Percentiles rank a stretch among this genome's conserved stretches.
These are phyloP conservation scores for Solanum medicagineum DNA, from an alignment of 257 asterid genomes.

Conservation along the genomic window DNA sequence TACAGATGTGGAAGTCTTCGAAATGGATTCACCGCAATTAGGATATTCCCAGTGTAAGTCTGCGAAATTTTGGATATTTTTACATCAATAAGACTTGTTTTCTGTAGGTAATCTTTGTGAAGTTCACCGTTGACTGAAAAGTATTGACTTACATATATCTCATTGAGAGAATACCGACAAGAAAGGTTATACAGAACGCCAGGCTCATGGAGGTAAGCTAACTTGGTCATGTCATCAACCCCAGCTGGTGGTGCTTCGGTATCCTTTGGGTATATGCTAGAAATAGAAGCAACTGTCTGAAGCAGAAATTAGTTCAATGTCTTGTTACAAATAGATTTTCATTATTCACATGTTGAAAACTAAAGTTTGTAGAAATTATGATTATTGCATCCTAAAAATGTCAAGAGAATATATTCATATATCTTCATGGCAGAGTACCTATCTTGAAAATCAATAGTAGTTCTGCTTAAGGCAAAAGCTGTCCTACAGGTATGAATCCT, in stretches of 20 bases:
- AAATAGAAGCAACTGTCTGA: slow-evolving; percentile 74
- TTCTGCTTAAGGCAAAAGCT: neutral
- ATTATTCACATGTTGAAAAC: neutral
- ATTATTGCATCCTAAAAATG: neutral
- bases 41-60: slow-evolving; percentile 96
- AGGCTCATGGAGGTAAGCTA: slow-evolving; percentile 93
- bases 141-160: slow-evolving; percentile 57
- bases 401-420: neutral
- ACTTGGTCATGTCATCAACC: slow-evolving; percentile 93
- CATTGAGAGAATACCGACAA: slow-evolving; percentile 66
- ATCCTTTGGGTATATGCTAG: slow-evolving; percentile 89
- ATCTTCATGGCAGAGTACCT: neutral
- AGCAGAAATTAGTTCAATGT: neutral
- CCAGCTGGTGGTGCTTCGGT: slow-evolving; percentile 90
- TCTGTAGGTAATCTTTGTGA: neutral
- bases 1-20: slow-evolving; percentile 83
- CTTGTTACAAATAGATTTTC: neutral
- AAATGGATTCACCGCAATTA: slow-evolving; percentile 94
- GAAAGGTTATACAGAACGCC: slow-evolving; percentile 75
- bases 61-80: slow-evolving; percentile 22
- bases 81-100: slow-evolving; percentile 1
- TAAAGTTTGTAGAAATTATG: neutral
- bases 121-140: neutral
- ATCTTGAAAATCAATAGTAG: neutral
- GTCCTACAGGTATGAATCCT: neutral